These are phyloP conservation scores for Penicillium sp. DNA, from an alignment of 2,329 filamentous ascomycete genomes.

Conservation along the genomic window DNA sequence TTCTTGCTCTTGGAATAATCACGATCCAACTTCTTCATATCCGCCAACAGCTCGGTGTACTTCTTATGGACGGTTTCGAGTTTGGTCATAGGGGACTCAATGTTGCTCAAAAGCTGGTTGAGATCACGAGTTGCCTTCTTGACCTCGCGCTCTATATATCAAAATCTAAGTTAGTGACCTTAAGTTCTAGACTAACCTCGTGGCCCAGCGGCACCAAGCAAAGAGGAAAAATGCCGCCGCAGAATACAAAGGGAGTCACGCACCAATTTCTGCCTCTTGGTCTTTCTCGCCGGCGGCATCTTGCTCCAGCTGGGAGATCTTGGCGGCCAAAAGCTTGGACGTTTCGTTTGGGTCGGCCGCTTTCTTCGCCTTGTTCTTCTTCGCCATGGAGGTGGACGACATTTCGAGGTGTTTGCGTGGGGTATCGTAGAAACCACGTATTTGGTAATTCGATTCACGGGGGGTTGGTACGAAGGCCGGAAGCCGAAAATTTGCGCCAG, in stretches of 20 bases:
- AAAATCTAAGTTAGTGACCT: constrained; percentile 27
- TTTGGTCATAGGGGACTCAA: constrained; percentile 88
- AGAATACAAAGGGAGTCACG: constrained; percentile 36
- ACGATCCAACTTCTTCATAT: constrained; percentile 93
- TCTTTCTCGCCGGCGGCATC: constrained; percentile 93
- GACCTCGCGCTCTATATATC: constrained; percentile 76
- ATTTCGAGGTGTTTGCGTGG: constrained; percentile 26
- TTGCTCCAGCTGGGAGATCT: constrained; percentile 92
- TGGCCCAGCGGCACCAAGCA: constrained; percentile 3
- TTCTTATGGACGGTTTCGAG: constrained; percentile 88
- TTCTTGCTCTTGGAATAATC: constrained; percentile 97
- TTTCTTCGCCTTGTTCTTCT: constrained; percentile 85
- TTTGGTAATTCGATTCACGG: neutral
- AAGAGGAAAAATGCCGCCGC: neutral
- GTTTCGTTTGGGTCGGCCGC: constrained; percentile 81
- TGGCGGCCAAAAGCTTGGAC: constrained; percentile 84
- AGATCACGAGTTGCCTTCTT: constrained; percentile 92
- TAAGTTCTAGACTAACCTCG: constrained; percentile 16
- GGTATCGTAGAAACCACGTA: constrained; percentile 10
- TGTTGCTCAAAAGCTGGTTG: constrained; percentile 76
- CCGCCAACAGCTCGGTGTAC: constrained; percentile 84
- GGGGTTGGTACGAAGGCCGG: neutral
- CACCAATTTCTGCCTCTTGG: constrained; percentile 93
- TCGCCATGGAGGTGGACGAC: constrained; percentile 56
- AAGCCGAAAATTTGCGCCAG: constrained; percentile 25